These are phyloP conservation scores for Micromonas pusilla DNA, from an alignment of 139 green algal species.

Conservation along the genomic window DNA sequence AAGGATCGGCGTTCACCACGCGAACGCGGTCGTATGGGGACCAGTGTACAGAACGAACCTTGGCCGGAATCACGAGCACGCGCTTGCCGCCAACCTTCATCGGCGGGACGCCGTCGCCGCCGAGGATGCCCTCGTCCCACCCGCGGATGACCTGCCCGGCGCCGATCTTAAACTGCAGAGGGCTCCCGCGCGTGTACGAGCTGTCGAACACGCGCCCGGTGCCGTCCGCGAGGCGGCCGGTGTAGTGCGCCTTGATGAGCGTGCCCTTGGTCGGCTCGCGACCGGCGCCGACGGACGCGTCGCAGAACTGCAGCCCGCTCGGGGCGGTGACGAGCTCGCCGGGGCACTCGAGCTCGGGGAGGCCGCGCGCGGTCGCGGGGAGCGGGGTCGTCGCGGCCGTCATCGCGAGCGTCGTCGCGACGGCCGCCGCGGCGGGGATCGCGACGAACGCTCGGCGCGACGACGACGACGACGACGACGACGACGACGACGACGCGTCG, in stretches of 20 bases:
- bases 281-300: slow-evolving; percentile 10
- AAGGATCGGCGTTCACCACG: no score
- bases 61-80: not conserved
- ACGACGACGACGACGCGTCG: no score
- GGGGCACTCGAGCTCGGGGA: slow-evolving; percentile 6
- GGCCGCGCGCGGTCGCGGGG: not conserved
- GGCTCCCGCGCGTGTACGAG: slow-evolving; percentile 57
- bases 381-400: not conserved
- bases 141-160: slow-evolving; percentile 29
- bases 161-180: slow-evolving; percentile 59
- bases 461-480: no score
- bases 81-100: slow-evolving; percentile 20
- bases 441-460: no score
- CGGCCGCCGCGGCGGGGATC: not conserved
- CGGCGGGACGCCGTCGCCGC: not conserved
- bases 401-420: not conserved
- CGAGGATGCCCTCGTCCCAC: slow-evolving; percentile 29
- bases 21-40: no score
- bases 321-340: not conserved
- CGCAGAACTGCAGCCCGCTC: not conserved
- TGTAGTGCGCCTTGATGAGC: slow-evolving; percentile 72
- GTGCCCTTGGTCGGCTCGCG: not conserved
- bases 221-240: slow-evolving; percentile 74
- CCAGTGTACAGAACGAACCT: no score
- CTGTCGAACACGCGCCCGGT: slow-evolving; percentile 81